Percentiles rank a stretch among this genome's conserved stretches.
Evolutionary conservation across 805 yeast genomes (phyloP).

Genomic region (Lachancea kluyveri): DNA sequence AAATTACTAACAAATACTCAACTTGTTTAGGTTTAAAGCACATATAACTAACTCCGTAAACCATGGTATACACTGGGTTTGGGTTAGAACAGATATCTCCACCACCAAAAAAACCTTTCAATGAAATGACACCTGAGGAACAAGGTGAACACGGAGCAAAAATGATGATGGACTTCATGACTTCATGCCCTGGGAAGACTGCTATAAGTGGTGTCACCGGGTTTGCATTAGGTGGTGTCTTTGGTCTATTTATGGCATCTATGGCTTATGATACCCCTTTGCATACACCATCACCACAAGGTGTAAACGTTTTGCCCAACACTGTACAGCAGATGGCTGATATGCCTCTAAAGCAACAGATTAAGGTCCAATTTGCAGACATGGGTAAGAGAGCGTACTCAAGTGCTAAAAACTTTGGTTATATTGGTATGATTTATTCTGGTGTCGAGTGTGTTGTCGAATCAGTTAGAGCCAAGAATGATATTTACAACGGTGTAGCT

Average conservation of each 20-base stretch:
- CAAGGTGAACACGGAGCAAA: constrained; percentile 88
- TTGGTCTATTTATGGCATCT: constrained; percentile 88
- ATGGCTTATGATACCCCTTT: constrained; percentile 40
- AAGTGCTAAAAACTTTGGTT: constrained; percentile 91
- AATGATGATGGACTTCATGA: constrained; percentile 77
- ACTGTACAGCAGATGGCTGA: constrained; percentile 59
- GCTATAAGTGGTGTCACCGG: constrained; percentile 91
- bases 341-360: constrained; percentile 86
- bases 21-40: too few relatives aligned
- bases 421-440: constrained; percentile 82
- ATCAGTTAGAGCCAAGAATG: constrained; percentile 81
- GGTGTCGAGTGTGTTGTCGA: constrained; percentile 92
- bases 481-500: constrained; percentile 80
- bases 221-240: constrained; percentile 89
- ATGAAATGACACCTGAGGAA: constrained; percentile 83
- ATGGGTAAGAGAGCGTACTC: constrained; percentile 87
- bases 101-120: constrained; percentile 41
- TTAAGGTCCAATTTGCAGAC: constrained; percentile 84
- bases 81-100: constrained; percentile 36
- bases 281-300: constrained; percentile 27
- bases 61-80: constrained; percentile 37
- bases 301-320: constrained; percentile 14
- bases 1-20: too few relatives aligned
- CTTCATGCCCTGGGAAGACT: constrained; percentile 93
- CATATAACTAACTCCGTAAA: too few relatives aligned